Base-by-base conservation (phyloP, 805 yeast species). In the Cyberlindnera mrakii region DNA sequence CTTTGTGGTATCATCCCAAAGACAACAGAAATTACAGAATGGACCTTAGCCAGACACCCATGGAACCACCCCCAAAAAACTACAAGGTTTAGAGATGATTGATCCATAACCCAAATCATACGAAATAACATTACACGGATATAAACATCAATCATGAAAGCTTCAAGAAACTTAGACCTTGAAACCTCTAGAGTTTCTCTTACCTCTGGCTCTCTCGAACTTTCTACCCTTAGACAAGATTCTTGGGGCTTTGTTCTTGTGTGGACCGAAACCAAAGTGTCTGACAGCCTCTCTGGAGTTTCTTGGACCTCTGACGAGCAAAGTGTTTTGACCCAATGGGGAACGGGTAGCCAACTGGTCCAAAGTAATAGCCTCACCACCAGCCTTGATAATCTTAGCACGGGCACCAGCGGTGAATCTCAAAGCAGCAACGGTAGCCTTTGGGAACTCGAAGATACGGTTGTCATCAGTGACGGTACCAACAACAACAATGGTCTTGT, bases 191-290 rank as follows among this genome's bases (percentile, higher is more conserved):
- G 98, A 90, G 74, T 80, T 84, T 80, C 99, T 83, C 77, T 85
- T 95, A 84, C 99, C 99, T 87, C 99, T 93, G 67, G 97, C 99
- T 78, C 93, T 89, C 84, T 93, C 99, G 84, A 93, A 93, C 80
- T 93, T 93, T 85, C 98, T 93, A 74, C 99, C 99, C 74, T 79
- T 89, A 55, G 98, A 91, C 68, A 75, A 66, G 74, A 93, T 83
- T 80, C 95, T 89, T 77, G 99, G 99, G 68, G 98, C 98, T 88
- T 93, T 93, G 78, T 80, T 77, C 83, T 88, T 88, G 95, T 93
- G 99, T 69, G 99, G 99, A 79, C 99, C 99, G 74, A 91, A 71
- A 74, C 99, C 99, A 71, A 93, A 93, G 85, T 93, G 98, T 81
- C 97, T 88, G 66, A 88, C 98, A 66, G 98, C 97, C 80, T 93